These are phyloP conservation scores for Fomitopsis schrenkii DNA, from an alignment of 1,284 basidiomycete species.

Conservation along the genomic window DNA sequence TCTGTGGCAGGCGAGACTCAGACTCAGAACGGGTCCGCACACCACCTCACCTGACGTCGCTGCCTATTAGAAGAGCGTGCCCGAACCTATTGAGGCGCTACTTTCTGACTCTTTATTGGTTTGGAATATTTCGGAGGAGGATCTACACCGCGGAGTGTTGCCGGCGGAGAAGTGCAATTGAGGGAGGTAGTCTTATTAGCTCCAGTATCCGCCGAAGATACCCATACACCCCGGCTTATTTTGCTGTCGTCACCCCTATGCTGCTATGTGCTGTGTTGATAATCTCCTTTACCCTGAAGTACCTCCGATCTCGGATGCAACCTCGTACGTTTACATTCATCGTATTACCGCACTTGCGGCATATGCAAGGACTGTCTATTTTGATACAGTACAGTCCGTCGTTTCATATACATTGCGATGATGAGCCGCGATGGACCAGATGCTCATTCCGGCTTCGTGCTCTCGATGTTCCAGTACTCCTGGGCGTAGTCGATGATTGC, in stretches of 20 bases:
- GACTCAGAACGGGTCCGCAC: not conserved
- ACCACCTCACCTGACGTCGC: not conserved
- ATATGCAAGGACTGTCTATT: not conserved
- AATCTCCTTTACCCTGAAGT: not conserved
- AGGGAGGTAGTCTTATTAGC: not conserved
- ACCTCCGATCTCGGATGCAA: not conserved
- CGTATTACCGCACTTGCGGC: not conserved
- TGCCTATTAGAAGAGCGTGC: not conserved
- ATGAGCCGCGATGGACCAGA: not conserved
- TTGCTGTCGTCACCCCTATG: constrained; percentile 4
- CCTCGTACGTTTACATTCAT: constrained; percentile 2
- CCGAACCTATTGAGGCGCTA: not conserved
- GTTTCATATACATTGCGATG: not conserved
- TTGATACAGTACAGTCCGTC: not conserved
- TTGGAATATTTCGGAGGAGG: not conserved
- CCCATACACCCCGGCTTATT: not conserved
- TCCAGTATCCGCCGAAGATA: constrained; percentile 2
- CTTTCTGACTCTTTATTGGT: not conserved
- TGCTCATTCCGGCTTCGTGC: constrained; percentile 18
- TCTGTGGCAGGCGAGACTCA: not conserved
- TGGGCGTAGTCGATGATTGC: constrained; percentile 88
- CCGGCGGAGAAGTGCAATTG: not conserved
- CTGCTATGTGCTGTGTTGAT: constrained; percentile 5
- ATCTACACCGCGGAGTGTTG: not conserved
- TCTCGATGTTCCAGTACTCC: constrained; percentile 37